phyloP scores from a whole-genome alignment of 1,284 basidiomycete genomes.

The Cystobasidium sp. region DNA sequence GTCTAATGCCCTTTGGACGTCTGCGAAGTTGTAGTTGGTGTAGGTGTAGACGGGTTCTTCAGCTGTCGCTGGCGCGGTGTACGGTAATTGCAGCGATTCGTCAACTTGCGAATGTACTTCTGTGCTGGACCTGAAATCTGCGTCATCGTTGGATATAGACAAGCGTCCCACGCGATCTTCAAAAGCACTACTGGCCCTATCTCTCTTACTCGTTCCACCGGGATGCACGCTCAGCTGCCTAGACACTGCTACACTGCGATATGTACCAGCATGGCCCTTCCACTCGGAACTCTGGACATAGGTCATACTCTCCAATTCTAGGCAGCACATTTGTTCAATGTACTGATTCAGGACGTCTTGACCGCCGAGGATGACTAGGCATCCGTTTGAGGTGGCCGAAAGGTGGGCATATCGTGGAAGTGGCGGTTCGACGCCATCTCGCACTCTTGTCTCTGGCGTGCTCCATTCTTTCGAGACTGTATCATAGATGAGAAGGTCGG shows the following conservation, averaged over 20 bases:
- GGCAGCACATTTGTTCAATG: constrained; percentile 88
- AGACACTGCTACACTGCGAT: constrained; percentile 79
- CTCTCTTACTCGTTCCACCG: constrained; percentile 17
- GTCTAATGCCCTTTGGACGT: constrained; percentile 89
- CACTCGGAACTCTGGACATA: constrained; percentile 82
- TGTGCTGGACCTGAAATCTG: background rate
- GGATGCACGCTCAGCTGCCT: constrained; percentile 22
- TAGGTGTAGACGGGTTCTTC: constrained; percentile 77
- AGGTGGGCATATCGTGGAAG: constrained; percentile 88
- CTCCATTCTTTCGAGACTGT: constrained; percentile 45
- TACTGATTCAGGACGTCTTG: constrained; percentile 54
- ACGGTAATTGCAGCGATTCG: constrained; percentile 34
- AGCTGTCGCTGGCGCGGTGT: constrained; percentile 23
- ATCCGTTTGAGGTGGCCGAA: constrained; percentile 72
- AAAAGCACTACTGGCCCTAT: background rate
- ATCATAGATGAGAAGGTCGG: constrained; percentile 49
- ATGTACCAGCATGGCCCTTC: constrained; percentile 87
- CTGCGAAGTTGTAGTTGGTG: constrained; percentile 80
- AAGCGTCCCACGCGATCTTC: background rate
- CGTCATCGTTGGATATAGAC: constrained; percentile 6
- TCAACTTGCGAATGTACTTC: constrained; percentile 14
- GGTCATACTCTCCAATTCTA: constrained; percentile 70
- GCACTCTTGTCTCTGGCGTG: constrained; percentile 46
- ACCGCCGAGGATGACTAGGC: constrained; percentile 75
- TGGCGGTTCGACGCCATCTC: constrained; percentile 62